Base-by-base conservation (phyloP, 495 filamentous ascomycete species). In the Rusavskia elegans region DNA sequence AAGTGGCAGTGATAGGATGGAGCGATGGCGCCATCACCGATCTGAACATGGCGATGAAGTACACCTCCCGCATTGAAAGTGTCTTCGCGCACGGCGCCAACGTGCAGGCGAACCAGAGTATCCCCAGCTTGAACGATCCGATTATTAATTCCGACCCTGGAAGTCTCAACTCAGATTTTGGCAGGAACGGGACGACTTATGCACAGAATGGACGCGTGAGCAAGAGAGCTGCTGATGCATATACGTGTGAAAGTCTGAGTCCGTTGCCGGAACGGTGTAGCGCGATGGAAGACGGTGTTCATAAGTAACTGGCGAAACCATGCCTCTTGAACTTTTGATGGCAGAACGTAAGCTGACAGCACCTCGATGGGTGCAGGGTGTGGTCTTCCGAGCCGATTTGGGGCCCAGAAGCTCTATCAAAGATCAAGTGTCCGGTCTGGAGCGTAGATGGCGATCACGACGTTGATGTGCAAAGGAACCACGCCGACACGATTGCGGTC, bases 371-470 rank as follows among this genome's bases (percentile, higher is more conserved):
- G n/a, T 29, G 20, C 46, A 49, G 46, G 9, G 30, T 49, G 46
- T 49, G 46, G 46, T 19, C 27, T 14, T 29, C 46, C 13, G 46
- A 49, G 27, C 46, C 46, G 21, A 49, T 3, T 21, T 49, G 46
- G 46, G 25, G 46, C 27, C 46, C 46, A 5, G 46, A 49, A 17
- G 46, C 46, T 27, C 46, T 49, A 17, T 6, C 2, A 14, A 49
- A 49, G 27, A 49, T 49, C 21, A 17, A 2, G 30, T 49, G 46
- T 37, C 46, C 46, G 2, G 46, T 49, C 13, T 49, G 46, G 46
- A 49, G 46, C 46, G 46, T 49, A 10, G 46, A 49, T 16, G 46
- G 46, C n/a, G 46, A 49, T 20, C 46, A 49, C 30, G 46, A 49
- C 46, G 27, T 32, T 27, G 46, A 27, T 3, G 46, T 49, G 13